A percentile compares a stretch with the other conserved stretches of the same genome.
Conservation (phyloP, 139 green algal species). For the Chlorokybus atmophyticus region DNA sequence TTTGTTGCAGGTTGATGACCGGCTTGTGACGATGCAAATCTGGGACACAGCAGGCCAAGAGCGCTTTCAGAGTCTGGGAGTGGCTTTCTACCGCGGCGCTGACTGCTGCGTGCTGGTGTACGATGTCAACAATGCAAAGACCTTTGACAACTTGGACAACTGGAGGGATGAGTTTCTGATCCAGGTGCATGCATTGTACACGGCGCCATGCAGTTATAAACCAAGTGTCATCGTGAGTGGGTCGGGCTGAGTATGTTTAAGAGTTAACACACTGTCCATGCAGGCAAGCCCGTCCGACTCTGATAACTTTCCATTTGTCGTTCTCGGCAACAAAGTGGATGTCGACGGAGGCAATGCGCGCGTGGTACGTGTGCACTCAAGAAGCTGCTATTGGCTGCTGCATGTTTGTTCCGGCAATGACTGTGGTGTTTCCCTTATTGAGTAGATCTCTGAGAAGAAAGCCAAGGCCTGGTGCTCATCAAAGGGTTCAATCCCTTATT, state of each 20-base stretch:
- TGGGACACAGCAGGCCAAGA: constrained; percentile 98
- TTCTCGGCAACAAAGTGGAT: constrained; percentile 98
- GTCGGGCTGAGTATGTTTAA: neutral
- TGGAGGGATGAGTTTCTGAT: constrained; percentile 95
- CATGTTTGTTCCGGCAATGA: no score
- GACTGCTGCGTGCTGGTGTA: constrained; percentile 97
- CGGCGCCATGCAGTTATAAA: neutral
- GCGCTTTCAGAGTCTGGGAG: constrained; percentile 89
- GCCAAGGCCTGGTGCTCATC: constrained; percentile 76
- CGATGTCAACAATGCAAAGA: constrained; percentile 89
- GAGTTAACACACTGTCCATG: no score
- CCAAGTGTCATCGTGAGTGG: no score
- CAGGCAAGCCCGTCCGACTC: constrained; percentile 69
- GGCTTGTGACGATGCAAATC: constrained; percentile 92
- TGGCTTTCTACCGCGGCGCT: constrained; percentile 94
- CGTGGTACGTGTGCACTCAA: constrained; percentile 42
- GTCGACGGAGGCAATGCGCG: constrained; percentile 60
- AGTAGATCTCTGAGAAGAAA: constrained; percentile 75
- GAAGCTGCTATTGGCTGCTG: no score
- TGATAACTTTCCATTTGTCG: constrained; percentile 95
- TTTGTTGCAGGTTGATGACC: no score
- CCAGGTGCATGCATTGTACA: constrained; percentile 45
- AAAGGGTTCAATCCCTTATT: constrained; percentile 90
- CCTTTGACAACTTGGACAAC: constrained; percentile 95
- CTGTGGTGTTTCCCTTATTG: no score